These are phyloP conservation scores for Cytospora piceicola DNA, from an alignment of 2,329 filamentous ascomycete species.

Conservation along the genomic window DNA sequence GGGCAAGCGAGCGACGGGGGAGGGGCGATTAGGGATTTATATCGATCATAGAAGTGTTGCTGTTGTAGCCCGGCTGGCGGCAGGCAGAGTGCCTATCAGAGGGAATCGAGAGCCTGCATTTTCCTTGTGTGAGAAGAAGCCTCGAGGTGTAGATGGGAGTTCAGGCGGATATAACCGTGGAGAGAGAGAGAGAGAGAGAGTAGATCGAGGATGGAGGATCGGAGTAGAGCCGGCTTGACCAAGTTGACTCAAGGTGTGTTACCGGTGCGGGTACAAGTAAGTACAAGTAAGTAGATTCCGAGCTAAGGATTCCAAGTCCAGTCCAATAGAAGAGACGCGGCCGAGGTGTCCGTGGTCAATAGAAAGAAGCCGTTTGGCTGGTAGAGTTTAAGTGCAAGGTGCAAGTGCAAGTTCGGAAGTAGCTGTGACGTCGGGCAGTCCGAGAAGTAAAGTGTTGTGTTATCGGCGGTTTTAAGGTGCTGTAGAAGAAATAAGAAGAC, in stretches of 20 bases:
- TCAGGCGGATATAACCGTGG: constrained; percentile 26
- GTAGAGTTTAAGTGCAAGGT: not conserved
- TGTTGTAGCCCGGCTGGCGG: constrained; percentile 2
- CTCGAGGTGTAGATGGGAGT: constrained; percentile 21
- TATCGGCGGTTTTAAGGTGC: not conserved
- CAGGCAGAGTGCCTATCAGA: constrained; percentile 14
- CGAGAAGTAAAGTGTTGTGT: not conserved
- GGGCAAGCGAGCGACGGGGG: not conserved
- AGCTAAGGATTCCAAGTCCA: not conserved
- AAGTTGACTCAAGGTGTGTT: too few species aligned
- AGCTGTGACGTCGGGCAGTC: not conserved
- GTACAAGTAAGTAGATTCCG: not conserved
- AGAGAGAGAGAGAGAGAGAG: too few species aligned
- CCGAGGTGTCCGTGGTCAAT: not conserved
- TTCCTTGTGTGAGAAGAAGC: constrained; percentile 30
- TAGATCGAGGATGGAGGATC: not conserved
- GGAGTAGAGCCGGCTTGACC: not conserved
- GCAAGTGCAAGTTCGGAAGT: not conserved
- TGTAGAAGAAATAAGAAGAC: not conserved
- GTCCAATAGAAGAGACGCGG: not conserved
- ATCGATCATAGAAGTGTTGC: not conserved
- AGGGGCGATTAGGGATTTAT: not conserved
- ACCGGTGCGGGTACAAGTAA: not conserved
- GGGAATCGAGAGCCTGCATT: constrained; percentile 30
- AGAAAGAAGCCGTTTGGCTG: not conserved